Conservation (phyloP, 352 stramenopile genomes). For the Pythium aphanidermatum region DNA sequence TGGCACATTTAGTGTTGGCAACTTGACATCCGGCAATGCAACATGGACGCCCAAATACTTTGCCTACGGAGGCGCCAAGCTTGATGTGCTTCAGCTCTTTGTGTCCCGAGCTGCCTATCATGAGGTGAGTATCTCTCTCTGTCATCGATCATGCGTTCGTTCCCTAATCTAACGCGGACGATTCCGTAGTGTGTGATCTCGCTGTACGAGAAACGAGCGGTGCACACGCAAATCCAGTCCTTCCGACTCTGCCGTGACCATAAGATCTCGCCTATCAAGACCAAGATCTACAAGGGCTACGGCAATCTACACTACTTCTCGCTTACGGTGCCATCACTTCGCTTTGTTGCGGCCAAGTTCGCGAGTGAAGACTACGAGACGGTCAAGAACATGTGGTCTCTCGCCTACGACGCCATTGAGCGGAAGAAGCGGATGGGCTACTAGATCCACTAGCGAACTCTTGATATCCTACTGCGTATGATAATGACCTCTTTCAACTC, state of each 20-base stretch:
- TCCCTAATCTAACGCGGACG: too few relatives aligned
- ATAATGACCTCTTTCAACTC: too few relatives aligned
- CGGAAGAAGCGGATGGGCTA: slow-evolving; percentile 74
- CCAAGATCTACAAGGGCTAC: slow-evolving; percentile 87
- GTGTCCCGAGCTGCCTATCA: slow-evolving; percentile 78
- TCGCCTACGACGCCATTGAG: slow-evolving; percentile 77
- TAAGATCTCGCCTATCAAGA: slow-evolving; percentile 83
- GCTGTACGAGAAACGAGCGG: slow-evolving; percentile 75
- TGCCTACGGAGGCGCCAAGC: slow-evolving; percentile 71
- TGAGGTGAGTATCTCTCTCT: slow-evolving; percentile 30
- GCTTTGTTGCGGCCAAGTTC: slow-evolving; percentile 79
- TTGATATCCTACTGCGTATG: too few relatives aligned
- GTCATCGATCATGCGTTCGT: too few relatives aligned
- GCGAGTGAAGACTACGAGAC: slow-evolving; percentile 78
- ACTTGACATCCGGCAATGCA: slow-evolving; percentile 70
- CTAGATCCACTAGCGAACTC: too few relatives aligned
- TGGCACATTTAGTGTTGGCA: slow-evolving; percentile 79
- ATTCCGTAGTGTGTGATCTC: slow-evolving; percentile 63
- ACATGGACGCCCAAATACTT: slow-evolving; percentile 78
- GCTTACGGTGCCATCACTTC: slow-evolving; percentile 69
- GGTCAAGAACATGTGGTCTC: slow-evolving; percentile 77
- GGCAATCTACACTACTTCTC: slow-evolving; percentile 84
- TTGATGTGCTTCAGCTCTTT: slow-evolving; percentile 82
- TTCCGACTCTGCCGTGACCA: slow-evolving; percentile 79
- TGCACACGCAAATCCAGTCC: slow-evolving; percentile 80